Evolutionary conservation across 2,329 filamentous ascomycete species (phyloP), one percentile per base, ranked within the genome.

Genomic region (Aspergillus calidoustus): DNA sequence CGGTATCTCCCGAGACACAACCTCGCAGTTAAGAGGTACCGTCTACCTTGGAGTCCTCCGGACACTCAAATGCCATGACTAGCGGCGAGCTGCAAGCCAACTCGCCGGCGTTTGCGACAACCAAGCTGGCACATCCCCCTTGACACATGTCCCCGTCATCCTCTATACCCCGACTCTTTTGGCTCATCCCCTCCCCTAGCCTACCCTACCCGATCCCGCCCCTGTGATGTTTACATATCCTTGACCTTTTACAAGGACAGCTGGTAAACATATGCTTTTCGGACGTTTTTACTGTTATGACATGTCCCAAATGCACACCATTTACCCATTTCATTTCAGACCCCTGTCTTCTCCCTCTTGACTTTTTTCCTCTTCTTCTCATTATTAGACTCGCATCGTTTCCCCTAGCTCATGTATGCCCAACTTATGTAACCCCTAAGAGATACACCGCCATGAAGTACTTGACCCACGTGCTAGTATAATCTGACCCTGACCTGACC

Each of bases 371-470:
- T 38, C 44, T 13, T 67, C 66, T 68, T 68, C 65, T 57, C 69
- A 70, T 72, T 75, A 57, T 50, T 57, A 57, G 55, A 57, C 54
- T 57, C 48, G 23, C 55, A 49, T 74, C 71, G 61, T 57, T 46
- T 44, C 55, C 38, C 54, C 28, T 68, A 67, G 64, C 65, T 75
- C 74, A 75, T 76, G 74, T 76, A 76, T 75, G 72, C 74, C 71
- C 73, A 76, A 77, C 68, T 78, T 75, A 79, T 79, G 77, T 79
- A 79, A 70, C 62, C 66, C 66, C 54, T 64, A 68, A 73, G 71
- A 75, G 71, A 76, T 72, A 69, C 68, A 66, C 69, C 68, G 71
- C 68, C 66, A 76, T 70, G 74, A 75, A 74, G 62, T 63, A 61
- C 65, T 66, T 63, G 56, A 64, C 54, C 51, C 57, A 50, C 34